Evolutionary conservation across 2,329 filamentous ascomycete genomes (phyloP).

Genomic region (Colletotrichum spinosum): DNA sequence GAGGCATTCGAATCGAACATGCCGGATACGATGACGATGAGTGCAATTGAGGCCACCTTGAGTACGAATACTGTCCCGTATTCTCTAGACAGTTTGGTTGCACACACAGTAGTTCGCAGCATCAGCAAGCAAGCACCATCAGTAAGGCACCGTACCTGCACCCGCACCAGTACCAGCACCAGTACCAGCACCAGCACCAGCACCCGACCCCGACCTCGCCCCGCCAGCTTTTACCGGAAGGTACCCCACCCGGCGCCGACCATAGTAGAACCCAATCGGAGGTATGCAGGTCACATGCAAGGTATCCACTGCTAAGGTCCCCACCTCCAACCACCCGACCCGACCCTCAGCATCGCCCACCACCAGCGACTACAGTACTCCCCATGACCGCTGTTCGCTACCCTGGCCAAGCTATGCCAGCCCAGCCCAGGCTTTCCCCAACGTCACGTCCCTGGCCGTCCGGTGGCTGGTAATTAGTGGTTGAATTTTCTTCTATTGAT

Average conservation of each 20-base stretch:
- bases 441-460: background rate
- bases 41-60: conserved; percentile 8
- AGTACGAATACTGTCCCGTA: no score
- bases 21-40: conserved; percentile 32
- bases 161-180: no score
- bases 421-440: no score
- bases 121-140: no score
- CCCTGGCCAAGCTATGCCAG: conserved; percentile 15
- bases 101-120: no score
- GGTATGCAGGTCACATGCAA: conserved; percentile 6
- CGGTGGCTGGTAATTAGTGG: conserved; percentile 1
- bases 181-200: no score
- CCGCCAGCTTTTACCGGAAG: conserved; percentile 16
- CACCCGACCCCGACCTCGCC: no score
- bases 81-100: no score
- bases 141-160: no score
- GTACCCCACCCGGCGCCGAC: conserved; percentile 29
- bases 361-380: no score
- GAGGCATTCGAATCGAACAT: conserved; percentile 15
- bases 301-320: conserved; percentile 13
- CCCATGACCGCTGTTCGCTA: background rate
- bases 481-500: background rate
- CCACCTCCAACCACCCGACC: conserved; percentile 33
- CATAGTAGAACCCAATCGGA: conserved; percentile 26
- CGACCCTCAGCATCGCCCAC: no score